Evolutionary conservation across 345 rosid genomes (phyloP), one percentile per base, ranked within the genome.

Genomic region (Citrus cavaleriei): DNA sequence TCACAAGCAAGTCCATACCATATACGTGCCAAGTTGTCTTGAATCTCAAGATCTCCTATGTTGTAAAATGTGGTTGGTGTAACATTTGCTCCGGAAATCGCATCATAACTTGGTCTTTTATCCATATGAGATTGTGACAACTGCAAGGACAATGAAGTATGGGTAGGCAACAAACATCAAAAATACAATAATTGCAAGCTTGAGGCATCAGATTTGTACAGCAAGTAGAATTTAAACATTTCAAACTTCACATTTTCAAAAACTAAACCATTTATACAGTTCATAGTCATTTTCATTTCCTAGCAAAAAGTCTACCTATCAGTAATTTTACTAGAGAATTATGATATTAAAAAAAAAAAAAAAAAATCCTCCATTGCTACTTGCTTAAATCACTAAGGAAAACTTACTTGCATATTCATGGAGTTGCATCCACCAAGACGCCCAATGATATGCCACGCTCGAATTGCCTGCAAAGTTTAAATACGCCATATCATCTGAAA

Each of bases 371-470:
- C 16, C 32, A 70, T 30, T 18, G 70, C 37, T 24, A 57, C 21
- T 68, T 30, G 58, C 21, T 68, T 35, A 49, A 32, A 62, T 34
- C 42, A 28, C n/a, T 10, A 54, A 80, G 5, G 30, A 76, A 25
- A 62, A 63, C 64, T 78, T 88, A 93, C 99, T 86, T 96, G 99
- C 97, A 96, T 93, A 86, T 96, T 96, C 98, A 96, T 89, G 85
- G 98, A 88, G 83, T 93, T 93, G 89, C 93, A 93, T 74, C 98
- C 98, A 83, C 99, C 98, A 79, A 96, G 98, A 57, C 95, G 92
- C 74, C 98, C 99, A 73, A 93, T 87, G 77, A 95, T 91, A 88
- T 93, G 93, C 99, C 99, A 93, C 0, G 98, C 88, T 62, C 97
- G 93, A 75, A 95, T 88, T 58, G 95, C 82, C 99, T 95, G 89